phyloP scores from a whole-genome alignment of 2,329 filamentous ascomycete species.

The Botrytis galanthina region DNA sequence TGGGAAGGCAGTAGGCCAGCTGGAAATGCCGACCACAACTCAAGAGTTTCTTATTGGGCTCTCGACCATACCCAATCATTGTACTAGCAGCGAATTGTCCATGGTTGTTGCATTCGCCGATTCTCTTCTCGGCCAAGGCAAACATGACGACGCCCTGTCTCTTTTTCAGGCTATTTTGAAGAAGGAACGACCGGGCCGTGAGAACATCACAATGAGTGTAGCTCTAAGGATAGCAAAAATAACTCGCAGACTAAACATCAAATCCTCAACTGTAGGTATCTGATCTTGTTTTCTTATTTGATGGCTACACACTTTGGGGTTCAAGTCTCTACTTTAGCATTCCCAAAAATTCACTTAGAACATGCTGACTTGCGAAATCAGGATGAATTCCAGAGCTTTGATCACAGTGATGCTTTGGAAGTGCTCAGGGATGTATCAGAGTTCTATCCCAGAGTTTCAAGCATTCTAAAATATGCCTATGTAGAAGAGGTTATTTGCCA shows the following conservation, averaged over 20 bases:
- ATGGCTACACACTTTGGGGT: neutral
- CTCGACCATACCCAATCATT: neutral
- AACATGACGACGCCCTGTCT: neutral
- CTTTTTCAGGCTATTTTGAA: neutral
- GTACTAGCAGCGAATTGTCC: neutral
- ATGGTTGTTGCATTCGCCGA: neutral
- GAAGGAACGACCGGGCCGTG: neutral
- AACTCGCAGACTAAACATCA: neutral
- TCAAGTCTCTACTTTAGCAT: neutral
- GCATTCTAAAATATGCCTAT: neutral
- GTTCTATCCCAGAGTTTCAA: neutral
- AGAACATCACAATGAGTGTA: neutral
- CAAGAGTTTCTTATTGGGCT: neutral
- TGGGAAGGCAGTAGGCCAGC: too few relatives aligned
- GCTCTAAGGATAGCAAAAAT: neutral
- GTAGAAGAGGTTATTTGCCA: constrained; percentile 1
- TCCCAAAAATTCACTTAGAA: neutral
- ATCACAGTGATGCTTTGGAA: neutral
- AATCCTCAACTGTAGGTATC: neutral
- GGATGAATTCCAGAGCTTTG: neutral
- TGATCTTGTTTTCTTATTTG: neutral
- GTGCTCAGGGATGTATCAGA: neutral
- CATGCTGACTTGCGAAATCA: neutral
- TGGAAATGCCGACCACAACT: neutral
- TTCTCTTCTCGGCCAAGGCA: neutral